Base-by-base conservation (phyloP, 345 rosid genomes). In the Murraya koenigii region DNA sequence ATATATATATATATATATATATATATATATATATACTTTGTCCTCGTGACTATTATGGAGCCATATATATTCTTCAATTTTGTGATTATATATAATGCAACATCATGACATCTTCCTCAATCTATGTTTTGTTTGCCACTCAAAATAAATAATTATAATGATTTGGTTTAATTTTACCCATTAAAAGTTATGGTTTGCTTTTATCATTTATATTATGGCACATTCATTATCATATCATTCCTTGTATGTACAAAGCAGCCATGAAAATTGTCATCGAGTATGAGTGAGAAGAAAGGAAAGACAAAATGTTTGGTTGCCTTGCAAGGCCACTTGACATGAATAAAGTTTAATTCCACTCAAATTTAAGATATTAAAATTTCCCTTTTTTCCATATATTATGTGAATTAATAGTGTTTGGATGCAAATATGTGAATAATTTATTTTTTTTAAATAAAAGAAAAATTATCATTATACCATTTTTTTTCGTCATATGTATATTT, bases 221-320 rank as follows among this genome's bases (percentile, higher is more conserved):
- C 47, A 72, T 77, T 72, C 71, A 83, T 77, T 79, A 74, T 79
- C 79, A 80, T 77, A 77, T 83, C 70, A 83, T 75, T 65, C 74
- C 41, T 63, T n/a, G 72, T 58, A 59, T 64, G 55, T 56, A 64
- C 58, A 74, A 64, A 71, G 55, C 81, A 66, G 71, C 72, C 74
- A 68, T 59, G 60, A 72, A 49, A 61, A 76, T 13, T 36, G 64
- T 75, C 66, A 35, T 79, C 55, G 39, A 59, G 61, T 28, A 79
- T 59, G 85, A 79, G 83, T 79, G 65, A 44, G 44, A 60, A 58
- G 66, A 77, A 82, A 81, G 84, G 69, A 56, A 72, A 59, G 71
- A 26, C 35, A 39, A 55, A 67, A 47, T 30, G 66, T 56, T 80
- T 59, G 84, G 66, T 55, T 84, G 81, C 83, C 70, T 44, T 74